These are phyloP conservation scores for Licmophora abbreviata DNA, from an alignment of 108 stramenopile species.

Conservation along the genomic window DNA sequence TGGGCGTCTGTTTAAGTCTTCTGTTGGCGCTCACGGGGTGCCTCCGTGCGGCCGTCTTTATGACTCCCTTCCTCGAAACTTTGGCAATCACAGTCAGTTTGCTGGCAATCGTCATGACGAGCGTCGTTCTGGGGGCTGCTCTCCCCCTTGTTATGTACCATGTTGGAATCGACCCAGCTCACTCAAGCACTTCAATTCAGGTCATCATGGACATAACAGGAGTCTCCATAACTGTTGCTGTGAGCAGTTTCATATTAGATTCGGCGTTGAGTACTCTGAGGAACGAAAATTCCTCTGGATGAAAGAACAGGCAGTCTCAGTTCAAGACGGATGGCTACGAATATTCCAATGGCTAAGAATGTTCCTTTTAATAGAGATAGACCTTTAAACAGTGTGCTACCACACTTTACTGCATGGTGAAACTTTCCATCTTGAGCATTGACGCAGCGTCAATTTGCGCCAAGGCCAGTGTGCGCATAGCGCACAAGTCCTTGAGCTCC, in stretches of 20 bases:
- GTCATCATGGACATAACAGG: constrained; percentile 92
- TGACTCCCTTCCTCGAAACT: constrained; percentile 56
- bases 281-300: too few species aligned
- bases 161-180: constrained; percentile 82
- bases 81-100: constrained; percentile 72
- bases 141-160: constrained; percentile 72
- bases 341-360: too few species aligned
- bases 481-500: constrained; percentile 80
- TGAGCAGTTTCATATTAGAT: constrained; percentile 32
- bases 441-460: constrained; percentile 84
- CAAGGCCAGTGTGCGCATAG: constrained; percentile 78
- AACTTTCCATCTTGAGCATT: constrained; percentile 76
- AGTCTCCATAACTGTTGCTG: constrained; percentile 66
- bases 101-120: constrained; percentile 65
- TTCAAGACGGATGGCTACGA: too few species aligned
- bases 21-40: constrained; percentile 64
- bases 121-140: constrained; percentile 65
- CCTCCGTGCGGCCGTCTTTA: constrained; percentile 54
- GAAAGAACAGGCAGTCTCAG: too few species aligned
- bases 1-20: constrained; percentile 52
- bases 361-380: too few species aligned
- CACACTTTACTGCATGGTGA: constrained; percentile 73
- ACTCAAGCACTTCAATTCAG: constrained; percentile 83
- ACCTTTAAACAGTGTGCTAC: too few species aligned
- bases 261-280: too few species aligned